Base-by-base conservation (phyloP, 2,329 filamentous ascomycete species). In the Conoideocrella luteorostrata region DNA sequence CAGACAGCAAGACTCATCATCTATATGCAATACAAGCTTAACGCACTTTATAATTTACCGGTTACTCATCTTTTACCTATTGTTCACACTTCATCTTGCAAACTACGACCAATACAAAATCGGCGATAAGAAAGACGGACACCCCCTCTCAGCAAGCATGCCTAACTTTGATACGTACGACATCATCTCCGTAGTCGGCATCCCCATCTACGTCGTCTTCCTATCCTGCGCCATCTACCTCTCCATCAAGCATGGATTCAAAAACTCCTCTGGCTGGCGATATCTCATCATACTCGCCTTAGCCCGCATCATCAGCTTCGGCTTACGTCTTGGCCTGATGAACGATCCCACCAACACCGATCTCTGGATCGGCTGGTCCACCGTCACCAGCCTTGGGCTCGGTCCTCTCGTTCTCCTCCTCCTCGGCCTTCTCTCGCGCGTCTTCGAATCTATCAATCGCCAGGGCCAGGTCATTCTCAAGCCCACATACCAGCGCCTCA, bases 251-350 rank as follows among this genome's bases (percentile, higher is more conserved):
- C 60, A 65, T 43, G 62, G 79, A 74, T 75, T 72, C 56, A 52
- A 63, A 4, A 78, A 81, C 68, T 71, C 80, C 7, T 74, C 74
- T 13, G 79, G 79, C 4, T 82, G 78, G 38, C 70, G 80, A 18
- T 68, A 81, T 9, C 74, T 84, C 52, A 64, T 83, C 12, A 69
- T 84, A 21, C 67, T 80, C 12, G 68, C 79, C 2, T 63, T 80
- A 12, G 67, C 60, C 44, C 77, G 82, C 65, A 76, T 84, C 43
- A 67, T 81, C 39, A 61, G 68, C 48, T 70, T 78, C 50, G 64
- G 68, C n/a, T 45, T 81, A 11, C 57, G 54, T 44, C 58, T 66
- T 6, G 61, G 55, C 37, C 60, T 58, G 32, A 49, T 78, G 36
- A 57, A 78, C 12, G 72, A 80, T 47, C 74, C 75, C 0, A 74